phyloP scores from a whole-genome alignment of 176 grass and related monocot genomes.

The Carex cristatella region DNA sequence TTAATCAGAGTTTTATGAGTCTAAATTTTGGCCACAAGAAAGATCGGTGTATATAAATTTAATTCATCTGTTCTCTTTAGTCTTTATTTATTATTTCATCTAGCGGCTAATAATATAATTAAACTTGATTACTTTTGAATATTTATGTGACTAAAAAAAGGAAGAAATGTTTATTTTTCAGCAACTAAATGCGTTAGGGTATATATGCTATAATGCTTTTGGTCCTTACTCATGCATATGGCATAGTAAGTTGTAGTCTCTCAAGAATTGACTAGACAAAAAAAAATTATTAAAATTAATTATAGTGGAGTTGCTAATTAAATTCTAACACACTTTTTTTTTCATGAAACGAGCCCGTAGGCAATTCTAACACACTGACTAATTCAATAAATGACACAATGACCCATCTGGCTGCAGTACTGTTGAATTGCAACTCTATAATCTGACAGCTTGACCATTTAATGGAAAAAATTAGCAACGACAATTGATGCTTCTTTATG shows the following conservation, averaged over 20 bases:
- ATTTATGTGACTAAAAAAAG: background rate
- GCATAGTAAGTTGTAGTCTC: no score
- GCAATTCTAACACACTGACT: background rate
- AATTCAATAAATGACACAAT: background rate
- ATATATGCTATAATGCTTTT: no score
- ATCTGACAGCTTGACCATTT: no score
- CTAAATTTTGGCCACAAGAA: background rate
- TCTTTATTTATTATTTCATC: background rate
- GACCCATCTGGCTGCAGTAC: background rate
- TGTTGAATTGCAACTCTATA: background rate
- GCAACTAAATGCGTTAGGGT: background rate
- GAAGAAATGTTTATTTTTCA: background rate
- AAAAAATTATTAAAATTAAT: no score
- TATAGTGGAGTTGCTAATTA: no score
- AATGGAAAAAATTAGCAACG: no score
- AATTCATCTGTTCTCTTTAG: background rate
- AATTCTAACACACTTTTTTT: no score
- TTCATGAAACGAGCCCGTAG: no score
- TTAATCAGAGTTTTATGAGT: background rate
- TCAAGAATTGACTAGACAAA: no score
- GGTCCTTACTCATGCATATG: no score
- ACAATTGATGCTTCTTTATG: no score
- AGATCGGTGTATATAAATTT: background rate
- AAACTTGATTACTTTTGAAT: background rate
- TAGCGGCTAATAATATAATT: background rate